A percentile compares a stretch with the other conserved stretches of the same genome.
phyloP scores from a whole-genome alignment of 2,329 filamentous ascomycete genomes.

The Pseudogymnoascus sp. region DNA sequence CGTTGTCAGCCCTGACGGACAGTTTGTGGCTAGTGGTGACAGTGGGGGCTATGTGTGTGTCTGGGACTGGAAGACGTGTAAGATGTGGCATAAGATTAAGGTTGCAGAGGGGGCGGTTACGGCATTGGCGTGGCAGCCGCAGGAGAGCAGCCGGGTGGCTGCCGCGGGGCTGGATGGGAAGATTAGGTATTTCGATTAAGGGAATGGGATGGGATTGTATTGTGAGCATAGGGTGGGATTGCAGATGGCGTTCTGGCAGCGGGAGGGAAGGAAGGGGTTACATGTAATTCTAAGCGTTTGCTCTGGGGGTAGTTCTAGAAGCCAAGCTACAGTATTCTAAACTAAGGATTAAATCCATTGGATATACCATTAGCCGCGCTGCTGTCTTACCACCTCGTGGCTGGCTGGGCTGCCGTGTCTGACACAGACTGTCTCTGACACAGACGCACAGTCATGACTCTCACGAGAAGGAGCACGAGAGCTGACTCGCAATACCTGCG shows the following conservation, averaged over 20 bases:
- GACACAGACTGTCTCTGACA: not conserved
- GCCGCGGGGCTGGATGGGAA: conserved; percentile 83
- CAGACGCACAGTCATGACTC: not conserved
- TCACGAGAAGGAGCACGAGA: not conserved
- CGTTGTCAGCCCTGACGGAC: conserved; percentile 80
- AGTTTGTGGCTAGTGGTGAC: conserved; percentile 83
- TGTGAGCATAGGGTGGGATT: conserved; percentile 9
- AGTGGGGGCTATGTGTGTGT: conserved; percentile 85
- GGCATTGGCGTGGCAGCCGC: conserved; percentile 92
- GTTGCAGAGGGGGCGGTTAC: conserved; percentile 75
- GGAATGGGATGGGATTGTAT: not conserved
- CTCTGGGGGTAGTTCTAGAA: not conserved
- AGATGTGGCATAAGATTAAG: conserved; percentile 95
- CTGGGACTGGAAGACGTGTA: conserved; percentile 99
- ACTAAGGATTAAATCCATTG: not conserved
- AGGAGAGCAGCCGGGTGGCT: conserved; percentile 89
- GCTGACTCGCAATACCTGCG: not conserved
- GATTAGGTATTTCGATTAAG: conserved; percentile 87
- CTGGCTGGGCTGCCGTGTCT: not conserved
- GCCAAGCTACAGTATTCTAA: not conserved
- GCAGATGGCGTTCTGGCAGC: conserved; percentile 10
- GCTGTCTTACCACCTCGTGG: not conserved
- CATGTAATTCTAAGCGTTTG: conserved; percentile 4
- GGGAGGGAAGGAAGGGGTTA: not conserved
- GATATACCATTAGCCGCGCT: not conserved